These are phyloP conservation scores for Aspergillus ostianus DNA, from an alignment of 495 filamentous ascomycete species.

Conservation along the genomic window DNA sequence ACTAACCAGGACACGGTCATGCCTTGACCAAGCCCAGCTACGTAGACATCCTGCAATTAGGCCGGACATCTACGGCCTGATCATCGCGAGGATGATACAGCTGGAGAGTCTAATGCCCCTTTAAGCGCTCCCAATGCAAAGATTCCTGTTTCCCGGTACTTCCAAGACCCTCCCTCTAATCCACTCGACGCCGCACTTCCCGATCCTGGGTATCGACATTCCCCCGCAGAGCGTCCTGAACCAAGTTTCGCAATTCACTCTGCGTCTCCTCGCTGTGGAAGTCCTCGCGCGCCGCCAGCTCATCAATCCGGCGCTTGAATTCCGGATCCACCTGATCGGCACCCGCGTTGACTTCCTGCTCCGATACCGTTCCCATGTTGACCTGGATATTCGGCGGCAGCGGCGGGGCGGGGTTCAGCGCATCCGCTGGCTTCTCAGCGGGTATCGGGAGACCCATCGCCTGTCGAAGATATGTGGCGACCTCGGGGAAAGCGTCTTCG, in stretches of 20 bases:
- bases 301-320: slow-evolving; percentile 71
- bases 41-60: neutral
- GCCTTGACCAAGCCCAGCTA: no score
- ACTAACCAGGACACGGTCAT: neutral
- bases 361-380: slow-evolving; percentile 64
- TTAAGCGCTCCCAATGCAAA: neutral
- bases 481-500: slow-evolving; percentile 66
- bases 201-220: slow-evolving; percentile 51
- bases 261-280: slow-evolving; percentile 72
- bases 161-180: slow-evolving; percentile 29
- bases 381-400: slow-evolving; percentile 66
- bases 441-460: slow-evolving; percentile 38
- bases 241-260: slow-evolving; percentile 62
- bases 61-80: neutral
- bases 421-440: slow-evolving; percentile 22
- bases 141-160: neutral
- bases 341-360: slow-evolving; percentile 50
- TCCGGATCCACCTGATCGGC: slow-evolving; percentile 60
- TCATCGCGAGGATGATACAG: no score
- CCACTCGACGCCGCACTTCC: slow-evolving; percentile 60
- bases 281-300: slow-evolving; percentile 69
- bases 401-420: slow-evolving; percentile 46
- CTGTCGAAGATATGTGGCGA: slow-evolving; percentile 64
- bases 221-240: slow-evolving; percentile 65
- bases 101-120: no score